Base-by-base conservation (phyloP, 805 yeast species). In the Helenozyma baotianmanensis region DNA sequence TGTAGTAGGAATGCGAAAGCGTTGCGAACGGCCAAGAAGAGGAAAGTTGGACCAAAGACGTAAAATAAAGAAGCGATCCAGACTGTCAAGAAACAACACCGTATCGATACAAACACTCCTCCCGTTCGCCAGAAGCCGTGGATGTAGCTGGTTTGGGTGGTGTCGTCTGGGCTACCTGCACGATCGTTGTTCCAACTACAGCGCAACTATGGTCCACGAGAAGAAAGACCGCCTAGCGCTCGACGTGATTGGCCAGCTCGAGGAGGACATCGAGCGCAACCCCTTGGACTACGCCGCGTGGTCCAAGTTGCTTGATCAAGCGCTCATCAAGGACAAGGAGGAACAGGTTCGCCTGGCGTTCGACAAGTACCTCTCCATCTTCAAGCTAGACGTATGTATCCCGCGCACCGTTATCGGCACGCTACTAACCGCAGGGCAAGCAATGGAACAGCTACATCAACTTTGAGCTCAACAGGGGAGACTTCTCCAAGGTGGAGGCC, bases 381-480 rank as follows among this genome's bases (percentile, higher is more conserved):
- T 85, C 64, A 86, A 85, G 17, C 73, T 70, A 34, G 78, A 80
- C 45, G 82, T 54, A 43, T 43, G 56, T 48, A 34, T n/a, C n/a
- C n/a, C n/a, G n/a, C n/a, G n/a, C n/a, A n/a, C n/a, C n/a, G n/a
- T n/a, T n/a, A n/a, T n/a, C n/a, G n/a, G n/a, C n/a, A n/a, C n/a
- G n/a, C n/a, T 45, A 53, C 60, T 53, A 56, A 52, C 54, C 23
- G 23, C 17, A 52, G 58, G 56, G 63, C 14, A 46, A 55, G 23
- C 71, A 78, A n/a, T 90, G 96, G 96, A 67, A 78, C 21, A 68
- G 63, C 25, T 88, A 85, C 56, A 74, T 84, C 37, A 74, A 76
- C 33, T 74, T 72, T 45, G 85, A 80, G 51, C 54, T 80, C 37
- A 70, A 68, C 29, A 65, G 81, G 43, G 81, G 79, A 31, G 89